Evolutionary conservation across 495 filamentous ascomycete species (phyloP).

Genomic region (Bryoglossum gracile): DNA sequence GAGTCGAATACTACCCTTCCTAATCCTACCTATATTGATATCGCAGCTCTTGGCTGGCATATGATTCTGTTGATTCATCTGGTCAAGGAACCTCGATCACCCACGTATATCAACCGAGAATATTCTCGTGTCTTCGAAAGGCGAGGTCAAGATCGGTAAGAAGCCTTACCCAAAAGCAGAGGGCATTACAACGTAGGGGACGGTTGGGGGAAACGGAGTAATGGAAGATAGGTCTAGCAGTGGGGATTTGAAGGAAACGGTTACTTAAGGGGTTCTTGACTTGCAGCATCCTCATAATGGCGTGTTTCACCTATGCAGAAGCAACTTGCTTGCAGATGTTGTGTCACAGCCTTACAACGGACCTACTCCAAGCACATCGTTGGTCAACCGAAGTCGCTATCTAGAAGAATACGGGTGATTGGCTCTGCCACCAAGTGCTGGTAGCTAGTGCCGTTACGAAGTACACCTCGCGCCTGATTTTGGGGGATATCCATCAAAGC

Average conservation of each 20-base stretch:
- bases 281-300: background rate
- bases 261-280: background rate
- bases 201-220: background rate
- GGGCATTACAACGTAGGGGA: no score
- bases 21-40: background rate
- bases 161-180: no score
- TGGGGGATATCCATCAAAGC: no score
- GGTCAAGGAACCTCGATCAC: slow-evolving; percentile 6
- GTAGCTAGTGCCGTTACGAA: no score
- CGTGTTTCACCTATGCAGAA: slow-evolving; percentile 5
- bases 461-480: no score
- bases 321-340: slow-evolving; percentile 1
- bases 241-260: slow-evolving; percentile 2
- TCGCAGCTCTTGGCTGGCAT: slow-evolving; percentile 6
- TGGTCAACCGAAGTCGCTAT: slow-evolving; percentile 5
- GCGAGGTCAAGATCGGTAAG: slow-evolving; percentile 9
- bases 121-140: slow-evolving; percentile 11
- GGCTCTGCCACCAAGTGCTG: slow-evolving; percentile 6
- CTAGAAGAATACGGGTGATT: slow-evolving; percentile 9
- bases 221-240: slow-evolving; percentile 1
- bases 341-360: slow-evolving; percentile 3
- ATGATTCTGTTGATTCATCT: slow-evolving; percentile 8
- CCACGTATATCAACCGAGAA: slow-evolving; percentile 5
- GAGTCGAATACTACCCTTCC: background rate
- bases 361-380: slow-evolving; percentile 1